Conservation (phyloP, 495 filamentous ascomycete genomes). For the Coniosporium apollinis region DNA sequence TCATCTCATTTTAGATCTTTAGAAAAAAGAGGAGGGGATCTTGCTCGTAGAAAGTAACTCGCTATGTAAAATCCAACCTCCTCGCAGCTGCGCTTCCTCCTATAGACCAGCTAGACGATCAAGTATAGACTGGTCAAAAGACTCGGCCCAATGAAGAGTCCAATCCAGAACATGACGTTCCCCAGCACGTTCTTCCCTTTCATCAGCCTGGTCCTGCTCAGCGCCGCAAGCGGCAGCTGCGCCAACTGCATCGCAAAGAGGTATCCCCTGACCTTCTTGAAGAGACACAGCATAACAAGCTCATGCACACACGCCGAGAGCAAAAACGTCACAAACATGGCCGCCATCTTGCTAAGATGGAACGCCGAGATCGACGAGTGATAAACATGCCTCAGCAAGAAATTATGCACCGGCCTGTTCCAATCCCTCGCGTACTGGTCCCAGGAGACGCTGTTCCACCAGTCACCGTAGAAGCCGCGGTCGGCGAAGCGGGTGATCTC, state of each 20-base stretch:
- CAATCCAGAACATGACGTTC: constrained; percentile 61
- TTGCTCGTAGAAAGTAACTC: too few species aligned
- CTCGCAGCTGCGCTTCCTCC: too few species aligned
- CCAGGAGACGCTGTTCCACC: constrained; percentile 41
- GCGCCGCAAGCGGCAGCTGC: constrained; percentile 46
- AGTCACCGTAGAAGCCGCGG: constrained; percentile 58
- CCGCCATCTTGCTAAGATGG: constrained; percentile 47
- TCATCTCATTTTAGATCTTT: too few species aligned
- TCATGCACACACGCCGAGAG: constrained; percentile 54
- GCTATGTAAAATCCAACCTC: too few species aligned
- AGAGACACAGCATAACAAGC: constrained; percentile 60
- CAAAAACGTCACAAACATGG: constrained; percentile 58
- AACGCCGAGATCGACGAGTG: constrained; percentile 55
- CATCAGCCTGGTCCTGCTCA: constrained; percentile 46
- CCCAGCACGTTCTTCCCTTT: constrained; percentile 41
- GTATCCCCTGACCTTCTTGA: constrained; percentile 60
- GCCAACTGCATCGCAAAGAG: constrained; percentile 52
- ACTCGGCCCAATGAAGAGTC: constrained; percentile 54
- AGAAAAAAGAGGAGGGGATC: too few species aligned
- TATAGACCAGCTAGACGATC: constrained; percentile 33
- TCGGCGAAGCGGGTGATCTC: constrained; percentile 63
- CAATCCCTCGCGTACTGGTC: constrained; percentile 61
- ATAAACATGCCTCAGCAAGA: constrained; percentile 58
- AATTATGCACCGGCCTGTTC: constrained; percentile 57
- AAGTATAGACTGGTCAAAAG: constrained; percentile 55